phyloP scores from a whole-genome alignment of 768 basidiomycete genomes.

The Termitomyces sp. region DNA sequence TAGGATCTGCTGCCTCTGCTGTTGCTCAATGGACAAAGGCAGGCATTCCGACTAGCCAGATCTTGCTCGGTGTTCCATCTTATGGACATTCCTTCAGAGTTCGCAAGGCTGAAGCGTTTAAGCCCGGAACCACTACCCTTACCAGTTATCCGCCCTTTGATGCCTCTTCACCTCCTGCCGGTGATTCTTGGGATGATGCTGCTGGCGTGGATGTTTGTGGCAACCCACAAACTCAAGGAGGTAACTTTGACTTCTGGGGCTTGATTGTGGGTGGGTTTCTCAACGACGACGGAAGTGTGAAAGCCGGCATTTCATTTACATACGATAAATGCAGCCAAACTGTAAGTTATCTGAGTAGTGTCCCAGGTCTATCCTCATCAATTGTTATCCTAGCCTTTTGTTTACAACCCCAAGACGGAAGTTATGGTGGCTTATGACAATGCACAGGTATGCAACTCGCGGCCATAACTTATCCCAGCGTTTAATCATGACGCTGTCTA shows the following conservation, averaged over 20 bases:
- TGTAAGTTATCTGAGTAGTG: constrained; percentile 34
- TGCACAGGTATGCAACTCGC: constrained; percentile 25
- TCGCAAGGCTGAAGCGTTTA: constrained; percentile 38
- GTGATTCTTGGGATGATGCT: constrained; percentile 62
- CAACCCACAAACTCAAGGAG: constrained; percentile 41
- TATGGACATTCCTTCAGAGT: constrained; percentile 83
- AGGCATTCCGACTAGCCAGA: constrained; percentile 62
- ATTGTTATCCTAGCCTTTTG: constrained; percentile 33
- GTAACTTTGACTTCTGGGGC: constrained; percentile 63
- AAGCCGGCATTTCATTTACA: constrained; percentile 44
- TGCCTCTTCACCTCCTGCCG: constrained; percentile 41
- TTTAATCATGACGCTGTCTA: background rate
- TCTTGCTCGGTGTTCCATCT: constrained; percentile 79
- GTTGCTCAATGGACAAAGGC: constrained; percentile 71
- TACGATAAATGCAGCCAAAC: constrained; percentile 74
- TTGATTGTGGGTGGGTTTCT: constrained; percentile 57
- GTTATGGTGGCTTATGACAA: constrained; percentile 52
- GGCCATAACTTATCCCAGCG: background rate
- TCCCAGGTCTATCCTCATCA: background rate
- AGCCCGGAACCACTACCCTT: constrained; percentile 31
- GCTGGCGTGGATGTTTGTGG: constrained; percentile 59
- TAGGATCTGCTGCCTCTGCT: constrained; percentile 74
- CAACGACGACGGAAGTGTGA: constrained; percentile 41
- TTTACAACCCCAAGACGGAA: constrained; percentile 36
- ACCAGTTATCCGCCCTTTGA: constrained; percentile 54